These are phyloP conservation scores for Aureobasidium pullulans DNA, from an alignment of 2,329 filamentous ascomycete genomes.

Conservation along the genomic window DNA sequence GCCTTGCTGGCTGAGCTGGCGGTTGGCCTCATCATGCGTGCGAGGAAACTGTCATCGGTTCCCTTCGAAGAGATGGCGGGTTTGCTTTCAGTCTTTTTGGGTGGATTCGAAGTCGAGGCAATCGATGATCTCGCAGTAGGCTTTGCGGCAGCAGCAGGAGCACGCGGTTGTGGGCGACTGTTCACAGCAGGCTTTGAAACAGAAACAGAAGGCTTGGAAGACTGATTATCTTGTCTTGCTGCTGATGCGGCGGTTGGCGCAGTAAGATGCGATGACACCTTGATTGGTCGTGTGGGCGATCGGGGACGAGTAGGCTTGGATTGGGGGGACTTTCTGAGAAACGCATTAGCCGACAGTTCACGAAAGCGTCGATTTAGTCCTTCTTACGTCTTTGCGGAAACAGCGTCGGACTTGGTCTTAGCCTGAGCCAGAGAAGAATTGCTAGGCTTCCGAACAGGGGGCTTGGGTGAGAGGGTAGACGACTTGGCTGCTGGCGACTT, in stretches of 20 bases:
- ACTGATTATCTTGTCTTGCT: conserved; percentile 46
- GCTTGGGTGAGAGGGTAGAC: conserved; percentile 12
- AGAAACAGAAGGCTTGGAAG: conserved; percentile 14
- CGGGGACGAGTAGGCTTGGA: conserved; percentile 41
- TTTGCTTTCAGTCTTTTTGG: conserved; percentile 46
- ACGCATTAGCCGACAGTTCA: neutral
- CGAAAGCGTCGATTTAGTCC: neutral
- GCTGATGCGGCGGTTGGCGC: conserved; percentile 64
- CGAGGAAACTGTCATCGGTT: conserved; percentile 64
- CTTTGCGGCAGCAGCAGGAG: conserved; percentile 23
- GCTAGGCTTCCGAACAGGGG: conserved; percentile 18
- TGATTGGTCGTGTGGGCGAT: conserved; percentile 62
- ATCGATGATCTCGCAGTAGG: conserved; percentile 31
- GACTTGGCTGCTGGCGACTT: conserved; percentile 13
- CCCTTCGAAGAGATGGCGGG: conserved; percentile 44
- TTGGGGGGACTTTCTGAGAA: conserved; percentile 21
- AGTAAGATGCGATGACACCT: conserved; percentile 59
- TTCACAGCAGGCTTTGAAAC: conserved; percentile 13
- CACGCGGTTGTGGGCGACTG: conserved; percentile 17
- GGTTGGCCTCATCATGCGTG: conserved; percentile 76
- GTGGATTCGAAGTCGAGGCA: conserved; percentile 13
- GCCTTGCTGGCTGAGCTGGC: conserved; percentile 61
- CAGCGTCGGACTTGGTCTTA: conserved; percentile 14
- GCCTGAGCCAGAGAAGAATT: conserved; percentile 27
- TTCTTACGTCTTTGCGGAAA: conserved; percentile 29